Evolutionary conservation across 306 rosid species (phyloP).

Genomic region (Gastrolobium bilobum): DNA sequence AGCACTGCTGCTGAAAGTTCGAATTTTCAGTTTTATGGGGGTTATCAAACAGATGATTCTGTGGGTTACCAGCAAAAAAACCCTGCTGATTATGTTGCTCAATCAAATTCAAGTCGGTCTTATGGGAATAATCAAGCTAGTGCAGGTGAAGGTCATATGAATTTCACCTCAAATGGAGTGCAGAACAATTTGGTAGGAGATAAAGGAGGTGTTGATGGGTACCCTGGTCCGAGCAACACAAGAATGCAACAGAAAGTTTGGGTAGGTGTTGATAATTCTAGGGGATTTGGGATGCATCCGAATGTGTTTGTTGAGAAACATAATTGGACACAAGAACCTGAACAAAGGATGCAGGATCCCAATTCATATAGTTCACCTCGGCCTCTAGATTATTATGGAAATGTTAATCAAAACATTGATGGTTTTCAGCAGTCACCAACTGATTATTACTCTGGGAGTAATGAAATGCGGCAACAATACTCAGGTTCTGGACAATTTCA

Average conservation of each 20-base stretch:
- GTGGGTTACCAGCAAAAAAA: constrained; percentile 47
- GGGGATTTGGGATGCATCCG: constrained; percentile 33
- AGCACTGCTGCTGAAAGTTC: constrained; percentile 58
- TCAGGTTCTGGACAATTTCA: constrained; percentile 53
- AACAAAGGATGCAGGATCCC: constrained; percentile 47
- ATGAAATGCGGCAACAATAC: constrained; percentile 46
- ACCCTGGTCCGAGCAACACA: constrained; percentile 18
- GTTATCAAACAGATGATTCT: constrained; percentile 44
- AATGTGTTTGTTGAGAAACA: constrained; percentile 41
- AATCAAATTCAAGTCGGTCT: constrained; percentile 32
- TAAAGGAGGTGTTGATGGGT: constrained; percentile 13
- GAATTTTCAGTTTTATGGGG: constrained; percentile 47
- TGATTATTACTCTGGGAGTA: constrained; percentile 42
- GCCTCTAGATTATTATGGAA: constrained; percentile 52
- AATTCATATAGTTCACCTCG: constrained; percentile 43
- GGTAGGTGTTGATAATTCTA: constrained; percentile 28
- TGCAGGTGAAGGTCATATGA: not conserved
- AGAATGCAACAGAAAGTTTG: constrained; percentile 46
- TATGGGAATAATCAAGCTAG: constrained; percentile 39
- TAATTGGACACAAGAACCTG: constrained; percentile 44
- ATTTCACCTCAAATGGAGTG: not conserved
- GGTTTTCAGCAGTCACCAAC: constrained; percentile 41
- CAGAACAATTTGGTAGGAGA: constrained; percentile 2
- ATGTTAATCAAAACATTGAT: constrained; percentile 35
- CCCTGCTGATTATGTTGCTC: constrained; percentile 7